Evolutionary conservation across 352 stramenopile genomes (phyloP).

Genomic region (Salisapilia sapeloensis): DNA sequence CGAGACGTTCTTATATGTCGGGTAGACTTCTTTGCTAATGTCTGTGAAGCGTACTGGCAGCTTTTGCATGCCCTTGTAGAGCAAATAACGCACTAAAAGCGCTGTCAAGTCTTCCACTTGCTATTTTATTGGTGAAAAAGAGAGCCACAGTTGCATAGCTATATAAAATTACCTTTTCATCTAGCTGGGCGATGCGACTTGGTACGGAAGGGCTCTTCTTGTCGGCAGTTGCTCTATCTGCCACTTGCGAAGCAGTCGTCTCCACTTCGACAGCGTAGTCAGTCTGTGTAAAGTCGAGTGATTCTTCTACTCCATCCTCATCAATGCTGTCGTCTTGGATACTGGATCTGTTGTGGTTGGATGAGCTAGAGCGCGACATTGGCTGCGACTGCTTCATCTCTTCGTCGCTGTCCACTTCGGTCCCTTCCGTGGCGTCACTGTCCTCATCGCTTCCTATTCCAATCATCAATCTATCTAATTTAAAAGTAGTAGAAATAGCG

Average conservation of each 20-base stretch:
- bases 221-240: conserved; percentile 20
- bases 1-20: conserved; percentile 64
- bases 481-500: no score
- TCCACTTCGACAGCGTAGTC: conserved; percentile 41
- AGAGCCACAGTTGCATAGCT: not conserved
- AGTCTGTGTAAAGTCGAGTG: conserved; percentile 64
- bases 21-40: conserved; percentile 72
- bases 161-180: conserved; percentile 16
- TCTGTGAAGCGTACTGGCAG: conserved; percentile 62
- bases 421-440: no score
- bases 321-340: conserved; percentile 1
- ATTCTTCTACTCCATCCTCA: conserved; percentile 21
- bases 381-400: conserved; percentile 10
- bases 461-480: no score
- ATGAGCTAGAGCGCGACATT: conserved; percentile 8
- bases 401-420: conserved; percentile 14
- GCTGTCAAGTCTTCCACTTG: conserved; percentile 52
- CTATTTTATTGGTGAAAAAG: conserved; percentile 4
- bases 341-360: conserved; percentile 8
- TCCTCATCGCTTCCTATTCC: no score
- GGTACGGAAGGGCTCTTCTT: conserved; percentile 14
- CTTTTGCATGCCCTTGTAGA: conserved; percentile 72
- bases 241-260: conserved; percentile 6
- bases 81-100: conserved; percentile 65
- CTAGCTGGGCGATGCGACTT: conserved; percentile 24